phyloP scores from a whole-genome alignment of 1,139 yeast species.

The Eremothecium cymbalariae region DNA sequence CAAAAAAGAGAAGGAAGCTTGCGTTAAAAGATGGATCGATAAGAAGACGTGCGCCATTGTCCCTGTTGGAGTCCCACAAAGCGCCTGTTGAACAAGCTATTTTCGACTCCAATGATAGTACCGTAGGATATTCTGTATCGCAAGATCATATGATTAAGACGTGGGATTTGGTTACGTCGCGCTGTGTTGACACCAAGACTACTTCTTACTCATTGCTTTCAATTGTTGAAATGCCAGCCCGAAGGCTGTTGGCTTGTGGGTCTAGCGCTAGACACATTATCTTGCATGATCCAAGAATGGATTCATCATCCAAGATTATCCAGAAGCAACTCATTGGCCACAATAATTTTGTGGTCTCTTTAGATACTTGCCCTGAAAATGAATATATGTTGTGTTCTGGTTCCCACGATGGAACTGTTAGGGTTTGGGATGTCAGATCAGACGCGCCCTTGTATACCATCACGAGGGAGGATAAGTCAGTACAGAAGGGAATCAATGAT shows the following conservation, averaged over 20 bases:
- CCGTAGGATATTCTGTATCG: slow-evolving; percentile 88
- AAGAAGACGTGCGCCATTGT: slow-evolving; percentile 72
- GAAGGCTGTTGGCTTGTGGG: slow-evolving; percentile 76
- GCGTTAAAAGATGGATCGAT: slow-evolving; percentile 70
- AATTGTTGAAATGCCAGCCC: slow-evolving; percentile 54
- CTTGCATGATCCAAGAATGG: slow-evolving; percentile 78
- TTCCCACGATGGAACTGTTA: slow-evolving; percentile 91
- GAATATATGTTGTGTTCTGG: slow-evolving; percentile 80
- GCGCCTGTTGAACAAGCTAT: slow-evolving; percentile 82
- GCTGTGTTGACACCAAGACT: slow-evolving; percentile 77
- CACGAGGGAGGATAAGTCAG: slow-evolving; percentile 49
- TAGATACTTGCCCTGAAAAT: slow-evolving; percentile 65
- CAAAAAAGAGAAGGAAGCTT: slow-evolving; percentile 81
- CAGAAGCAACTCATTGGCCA: slow-evolving; percentile 78
- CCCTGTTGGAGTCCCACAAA: slow-evolving; percentile 68
- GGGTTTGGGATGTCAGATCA: slow-evolving; percentile 93
- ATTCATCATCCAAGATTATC: slow-evolving; percentile 43
- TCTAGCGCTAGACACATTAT: slow-evolving; percentile 94
- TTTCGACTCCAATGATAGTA: slow-evolving; percentile 61
- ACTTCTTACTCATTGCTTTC: slow-evolving; percentile 85
- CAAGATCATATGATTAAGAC: slow-evolving; percentile 93
- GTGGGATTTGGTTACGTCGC: slow-evolving; percentile 85
- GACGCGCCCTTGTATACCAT: slow-evolving; percentile 81
- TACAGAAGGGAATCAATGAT: slow-evolving; percentile 34
- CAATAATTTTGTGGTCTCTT: slow-evolving; percentile 77